Conservation (phyloP, 257 asterid species). For the Lavandula angustifolia region DNA sequence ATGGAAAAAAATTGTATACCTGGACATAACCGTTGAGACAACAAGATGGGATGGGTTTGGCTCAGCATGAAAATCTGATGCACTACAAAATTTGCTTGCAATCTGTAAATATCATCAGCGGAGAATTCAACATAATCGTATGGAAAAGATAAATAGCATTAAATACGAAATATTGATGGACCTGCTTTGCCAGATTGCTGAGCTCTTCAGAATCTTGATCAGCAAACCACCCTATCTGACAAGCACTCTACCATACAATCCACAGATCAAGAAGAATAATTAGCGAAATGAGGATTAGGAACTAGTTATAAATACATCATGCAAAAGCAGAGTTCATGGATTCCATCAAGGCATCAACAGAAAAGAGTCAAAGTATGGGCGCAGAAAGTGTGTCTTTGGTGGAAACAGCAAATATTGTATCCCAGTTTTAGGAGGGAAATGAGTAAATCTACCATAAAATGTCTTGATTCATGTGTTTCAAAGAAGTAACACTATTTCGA, state of each 20-base stretch:
- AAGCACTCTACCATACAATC: constrained; percentile 66
- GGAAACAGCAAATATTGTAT: not conserved
- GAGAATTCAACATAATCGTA: constrained; percentile 17
- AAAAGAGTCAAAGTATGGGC: not conserved
- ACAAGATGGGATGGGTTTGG: constrained; percentile 45
- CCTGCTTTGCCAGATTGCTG: constrained; percentile 57
- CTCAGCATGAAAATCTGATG: constrained; percentile 47
- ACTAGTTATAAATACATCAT: constrained; percentile 20
- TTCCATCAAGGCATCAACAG: constrained; percentile 10
- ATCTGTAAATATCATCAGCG: constrained; percentile 43
- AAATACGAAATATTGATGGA: constrained; percentile 26
- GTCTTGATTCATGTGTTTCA: not conserved
- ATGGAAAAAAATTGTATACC: constrained; percentile 47
- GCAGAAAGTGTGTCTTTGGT: not conserved
- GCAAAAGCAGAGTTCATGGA: constrained; percentile 21
- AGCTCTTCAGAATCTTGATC: constrained; percentile 68
- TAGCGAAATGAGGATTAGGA: not conserved
- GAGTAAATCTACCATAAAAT: constrained; percentile 8
- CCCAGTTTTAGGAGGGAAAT: constrained; percentile 23
- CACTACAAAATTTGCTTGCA: constrained; percentile 47
- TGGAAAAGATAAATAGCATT: not conserved
- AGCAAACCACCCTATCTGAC: constrained; percentile 74
- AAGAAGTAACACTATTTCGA: constrained; percentile 19
- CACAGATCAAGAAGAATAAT: constrained; percentile 25
- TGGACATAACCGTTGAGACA: constrained; percentile 65